Conservation (phyloP, 306 rosid genomes). For the Rosa multiflora region DNA sequence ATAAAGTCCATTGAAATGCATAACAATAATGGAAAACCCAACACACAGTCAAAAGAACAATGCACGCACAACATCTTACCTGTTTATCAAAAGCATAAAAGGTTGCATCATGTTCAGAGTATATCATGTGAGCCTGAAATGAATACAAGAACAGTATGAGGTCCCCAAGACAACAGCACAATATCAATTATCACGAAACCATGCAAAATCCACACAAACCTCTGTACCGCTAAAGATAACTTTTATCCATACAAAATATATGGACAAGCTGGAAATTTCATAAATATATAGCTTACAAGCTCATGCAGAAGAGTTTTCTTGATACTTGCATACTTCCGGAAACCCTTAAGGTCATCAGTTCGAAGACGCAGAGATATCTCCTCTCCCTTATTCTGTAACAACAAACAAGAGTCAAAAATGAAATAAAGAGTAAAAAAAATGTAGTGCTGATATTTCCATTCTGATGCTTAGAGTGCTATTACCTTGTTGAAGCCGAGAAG, state of each 20-base stretch:
- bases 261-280: slow-evolving; percentile 5
- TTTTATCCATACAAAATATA: background rate
- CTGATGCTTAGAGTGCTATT: background rate
- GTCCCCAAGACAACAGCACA: slow-evolving; percentile 14
- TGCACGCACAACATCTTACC: slow-evolving; percentile 41
- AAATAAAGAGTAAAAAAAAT: slow-evolving; percentile 5
- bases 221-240: background rate
- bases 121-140: slow-evolving; percentile 89
- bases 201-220: slow-evolving; percentile 1
- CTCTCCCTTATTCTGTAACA: slow-evolving; percentile 73
- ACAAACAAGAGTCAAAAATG: slow-evolving; percentile 21
- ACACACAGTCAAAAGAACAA: background rate
- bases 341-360: slow-evolving; percentile 92
- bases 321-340: slow-evolving; percentile 80
- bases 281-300: slow-evolving; percentile 59
- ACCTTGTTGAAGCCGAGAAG: slow-evolving; percentile 93
- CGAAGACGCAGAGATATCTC: slow-evolving; percentile 96
- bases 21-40: slow-evolving; percentile 12
- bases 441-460: background rate
- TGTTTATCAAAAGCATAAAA: slow-evolving; percentile 83
- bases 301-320: slow-evolving; percentile 96
- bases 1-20: slow-evolving; percentile 11
- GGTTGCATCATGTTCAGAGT: slow-evolving; percentile 80
- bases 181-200: background rate
- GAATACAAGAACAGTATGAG: slow-evolving; percentile 24